A percentile compares a stretch with the other conserved stretches of the same genome.
These are phyloP conservation scores for Oryza meyeriana DNA, from an alignment of 176 grass and related monocot species.

Conservation along the genomic window DNA sequence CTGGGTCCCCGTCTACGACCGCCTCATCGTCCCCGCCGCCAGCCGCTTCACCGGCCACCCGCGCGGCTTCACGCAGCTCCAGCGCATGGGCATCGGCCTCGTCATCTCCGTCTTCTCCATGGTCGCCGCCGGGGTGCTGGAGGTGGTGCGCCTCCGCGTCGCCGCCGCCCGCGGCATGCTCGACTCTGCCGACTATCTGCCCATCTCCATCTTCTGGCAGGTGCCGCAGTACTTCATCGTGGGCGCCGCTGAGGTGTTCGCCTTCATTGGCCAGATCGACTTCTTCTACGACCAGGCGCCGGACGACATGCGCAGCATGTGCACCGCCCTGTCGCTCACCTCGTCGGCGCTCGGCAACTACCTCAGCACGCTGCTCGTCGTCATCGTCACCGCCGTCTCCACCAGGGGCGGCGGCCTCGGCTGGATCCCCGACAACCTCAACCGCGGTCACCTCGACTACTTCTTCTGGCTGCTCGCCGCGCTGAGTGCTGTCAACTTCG, in stretches of 20 bases:
- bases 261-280: constrained; percentile 15
- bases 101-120: not conserved
- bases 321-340: constrained; percentile 1
- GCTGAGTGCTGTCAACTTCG: constrained; percentile 31
- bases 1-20: not conserved
- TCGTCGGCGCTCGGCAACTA: constrained; percentile 47
- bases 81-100: not conserved
- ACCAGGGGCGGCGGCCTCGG: constrained; percentile 32
- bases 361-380: constrained; percentile 40
- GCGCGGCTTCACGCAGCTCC: not conserved
- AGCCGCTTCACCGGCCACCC: not conserved
- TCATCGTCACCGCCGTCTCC: constrained; percentile 26
- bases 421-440: constrained; percentile 61
- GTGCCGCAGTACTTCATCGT: constrained; percentile 58
- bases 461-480: constrained; percentile 54
- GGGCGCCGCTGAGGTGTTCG: constrained; percentile 22
- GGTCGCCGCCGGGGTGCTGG: not conserved
- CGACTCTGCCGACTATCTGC: constrained; percentile 20
- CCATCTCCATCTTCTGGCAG: constrained; percentile 69
- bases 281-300: constrained; percentile 33
- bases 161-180: constrained; percentile 46
- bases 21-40: not conserved
- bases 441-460: constrained; percentile 57
- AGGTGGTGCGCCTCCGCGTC: not conserved
- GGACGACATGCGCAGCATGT: constrained; percentile 21